phyloP scores from a whole-genome alignment of 805 yeast genomes.

The Saturnispora hagleri region DNA sequence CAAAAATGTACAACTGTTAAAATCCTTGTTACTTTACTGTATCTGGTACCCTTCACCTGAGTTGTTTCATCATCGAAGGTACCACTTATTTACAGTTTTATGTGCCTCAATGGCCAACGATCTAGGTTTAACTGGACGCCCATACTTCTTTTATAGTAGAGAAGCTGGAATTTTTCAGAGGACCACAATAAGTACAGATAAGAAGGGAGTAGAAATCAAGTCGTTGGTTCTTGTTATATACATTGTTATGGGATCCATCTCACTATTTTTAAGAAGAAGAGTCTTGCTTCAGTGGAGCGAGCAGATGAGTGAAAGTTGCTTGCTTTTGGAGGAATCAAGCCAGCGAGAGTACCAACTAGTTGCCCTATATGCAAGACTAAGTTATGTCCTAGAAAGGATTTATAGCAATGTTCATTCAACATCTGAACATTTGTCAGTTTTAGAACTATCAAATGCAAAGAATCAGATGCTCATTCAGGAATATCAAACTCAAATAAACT shows the following conservation, averaged over 20 bases:
- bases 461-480: slow-evolving; percentile 37
- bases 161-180: slow-evolving; percentile 34
- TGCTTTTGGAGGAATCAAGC: slow-evolving; percentile 32
- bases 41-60: slow-evolving; percentile 84
- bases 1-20: slow-evolving; percentile 60
- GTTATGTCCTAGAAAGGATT: slow-evolving; percentile 52
- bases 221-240: slow-evolving; percentile 51
- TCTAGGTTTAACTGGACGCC: slow-evolving; percentile 57
- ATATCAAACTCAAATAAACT: slow-evolving; percentile 39
- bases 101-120: slow-evolving; percentile 67
- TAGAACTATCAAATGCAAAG: slow-evolving; percentile 21
- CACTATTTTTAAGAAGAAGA: slow-evolving; percentile 57
- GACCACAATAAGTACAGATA: slow-evolving; percentile 28
- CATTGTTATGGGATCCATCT: slow-evolving; percentile 50
- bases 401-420: slow-evolving; percentile 40
- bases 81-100: slow-evolving; percentile 57
- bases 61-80: slow-evolving; percentile 67
- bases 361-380: slow-evolving; percentile 51
- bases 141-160: slow-evolving; percentile 33
- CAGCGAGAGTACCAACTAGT: slow-evolving; percentile 31
- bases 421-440: slow-evolving; percentile 27
- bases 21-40: slow-evolving; percentile 49
- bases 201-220: slow-evolving; percentile 37
- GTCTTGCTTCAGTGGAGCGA: slow-evolving; percentile 56
- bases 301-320: slow-evolving; percentile 54